These are phyloP conservation scores for Botrytis hyacinthi DNA, from an alignment of 2,329 filamentous ascomycete genomes.

Conservation along the genomic window DNA sequence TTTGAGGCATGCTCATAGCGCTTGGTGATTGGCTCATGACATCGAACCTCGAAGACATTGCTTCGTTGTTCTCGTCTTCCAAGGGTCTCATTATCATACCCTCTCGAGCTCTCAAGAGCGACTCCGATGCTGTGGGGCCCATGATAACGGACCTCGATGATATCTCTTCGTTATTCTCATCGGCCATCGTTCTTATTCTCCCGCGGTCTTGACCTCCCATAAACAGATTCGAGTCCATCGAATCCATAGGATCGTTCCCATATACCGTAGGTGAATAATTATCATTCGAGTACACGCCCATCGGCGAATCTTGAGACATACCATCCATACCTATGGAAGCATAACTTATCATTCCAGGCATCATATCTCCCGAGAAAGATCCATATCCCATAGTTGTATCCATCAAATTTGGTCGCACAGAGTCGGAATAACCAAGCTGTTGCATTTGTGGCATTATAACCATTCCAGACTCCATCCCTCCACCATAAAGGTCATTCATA, in stretches of 20 bases:
- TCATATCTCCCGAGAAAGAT: slow-evolving; percentile 33
- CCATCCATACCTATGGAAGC: slow-evolving; percentile 32
- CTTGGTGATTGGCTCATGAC: slow-evolving; percentile 26
- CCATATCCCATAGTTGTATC: slow-evolving; percentile 29
- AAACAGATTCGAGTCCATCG: slow-evolving; percentile 32
- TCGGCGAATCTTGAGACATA: slow-evolving; percentile 28
- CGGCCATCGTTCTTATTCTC: slow-evolving; percentile 21
- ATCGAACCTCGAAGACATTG: slow-evolving; percentile 22
- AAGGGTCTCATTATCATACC: neutral
- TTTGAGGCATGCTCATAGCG: slow-evolving; percentile 27
- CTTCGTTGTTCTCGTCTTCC: slow-evolving; percentile 14
- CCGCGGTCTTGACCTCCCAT: slow-evolving; percentile 25
- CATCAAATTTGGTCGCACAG: slow-evolving; percentile 31
- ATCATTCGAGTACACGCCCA: slow-evolving; percentile 10
- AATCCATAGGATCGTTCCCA: slow-evolving; percentile 28
- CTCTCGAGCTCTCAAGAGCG: neutral
- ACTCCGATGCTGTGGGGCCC: neutral
- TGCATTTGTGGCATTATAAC: slow-evolving; percentile 31
- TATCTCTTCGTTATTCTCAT: slow-evolving; percentile 27
- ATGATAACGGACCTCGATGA: slow-evolving; percentile 23
- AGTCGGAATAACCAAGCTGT: slow-evolving; percentile 25
- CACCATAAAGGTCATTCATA: slow-evolving; percentile 28
- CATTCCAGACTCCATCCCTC: slow-evolving; percentile 33
- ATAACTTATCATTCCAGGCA: slow-evolving; percentile 36
- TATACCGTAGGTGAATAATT: slow-evolving; percentile 24